phyloP scores from a whole-genome alignment of 2,329 filamentous ascomycete species.

The Coleophoma eucalyptorum region DNA sequence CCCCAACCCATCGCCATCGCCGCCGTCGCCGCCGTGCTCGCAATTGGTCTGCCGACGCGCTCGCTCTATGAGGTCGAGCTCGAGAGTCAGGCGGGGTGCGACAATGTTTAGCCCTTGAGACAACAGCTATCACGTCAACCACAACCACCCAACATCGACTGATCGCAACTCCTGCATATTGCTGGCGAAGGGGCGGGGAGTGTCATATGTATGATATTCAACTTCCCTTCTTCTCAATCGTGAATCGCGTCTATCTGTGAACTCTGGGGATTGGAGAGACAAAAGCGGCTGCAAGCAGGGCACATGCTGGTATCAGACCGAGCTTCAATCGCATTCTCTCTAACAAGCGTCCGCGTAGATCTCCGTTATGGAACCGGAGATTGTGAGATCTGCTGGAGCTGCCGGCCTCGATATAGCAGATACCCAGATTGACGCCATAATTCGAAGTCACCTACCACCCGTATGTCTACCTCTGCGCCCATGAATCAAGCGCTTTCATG shows the following conservation, averaged over 20 bases:
- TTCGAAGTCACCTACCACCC: constrained; percentile 16
- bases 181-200: no score
- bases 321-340: constrained; percentile 2
- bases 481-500: not conserved
- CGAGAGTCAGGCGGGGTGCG: constrained; percentile 12
- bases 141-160: not conserved
- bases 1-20: not conserved
- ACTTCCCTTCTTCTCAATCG: not conserved
- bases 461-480: constrained; percentile 13
- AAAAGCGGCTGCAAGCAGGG: not conserved
- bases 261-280: not conserved
- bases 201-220: constrained; percentile 1
- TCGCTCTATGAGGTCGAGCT: constrained; percentile 15
- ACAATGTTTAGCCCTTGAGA: constrained; percentile 21
- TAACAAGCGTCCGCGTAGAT: constrained; percentile 1
- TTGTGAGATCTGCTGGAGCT: constrained; percentile 4
- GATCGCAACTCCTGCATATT: no score
- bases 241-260: no score
- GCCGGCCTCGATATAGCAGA: constrained; percentile 13
- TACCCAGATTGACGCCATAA: constrained; percentile 18
- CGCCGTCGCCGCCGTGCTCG: not conserved
- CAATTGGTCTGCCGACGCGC: constrained; percentile 7
- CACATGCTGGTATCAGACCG: not conserved
- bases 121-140: constrained; percentile 7
- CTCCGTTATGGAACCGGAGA: constrained; percentile 11